Evolutionary conservation across 805 yeast genomes (phyloP), one percentile per base, ranked within the genome.

Genomic region (Naumovozyma baii): DNA sequence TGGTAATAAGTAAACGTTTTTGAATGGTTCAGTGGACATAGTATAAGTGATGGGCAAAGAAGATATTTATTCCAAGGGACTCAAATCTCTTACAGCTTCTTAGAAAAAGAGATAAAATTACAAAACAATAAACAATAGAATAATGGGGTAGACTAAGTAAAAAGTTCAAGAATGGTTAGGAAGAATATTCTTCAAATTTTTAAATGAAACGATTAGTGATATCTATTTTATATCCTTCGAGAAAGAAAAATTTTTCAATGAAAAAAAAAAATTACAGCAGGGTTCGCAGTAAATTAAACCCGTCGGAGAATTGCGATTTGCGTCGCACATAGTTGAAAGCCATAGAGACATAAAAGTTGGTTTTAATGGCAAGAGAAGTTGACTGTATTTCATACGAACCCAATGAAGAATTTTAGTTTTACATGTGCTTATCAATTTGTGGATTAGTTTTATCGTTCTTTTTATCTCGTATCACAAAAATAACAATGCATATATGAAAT

Each of bases 1-100:
- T 39, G 83, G 83, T 34, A 90, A 72, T 15, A 83, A 59, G 34
- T 76, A 66, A 31, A 86, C 90, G 67, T 83, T 43, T 38, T 57
- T 47, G 59, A 50, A 54, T 38, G 63, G 60, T 45, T 57, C 57
- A 29, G 63, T 39, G 18, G 61, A 51, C 62, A 58, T 57, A 28
- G 22, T 19, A 31, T 28, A 34, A 14, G 18, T 17, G 32, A 22
- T 29, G 7, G 15, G 31, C 7, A 29, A 29, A 29, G 31, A 22
- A 22, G 26, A 7, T 22, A 10, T 7, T 22, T 7, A 22, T 10
- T 22, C 7, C 10, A 22, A 22, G 26, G 26, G 26, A 22, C 10
- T 10, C 26, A 22, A 22, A 22, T 22, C 10, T 10, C 26, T 22
- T 22, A 22, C 26, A 22, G 26, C 9, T 22, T 22, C 26, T 22